Evolutionary conservation across 2,329 filamentous ascomycete genomes (phyloP).

Genomic region (Aspergillus oerlinghausenensis): DNA sequence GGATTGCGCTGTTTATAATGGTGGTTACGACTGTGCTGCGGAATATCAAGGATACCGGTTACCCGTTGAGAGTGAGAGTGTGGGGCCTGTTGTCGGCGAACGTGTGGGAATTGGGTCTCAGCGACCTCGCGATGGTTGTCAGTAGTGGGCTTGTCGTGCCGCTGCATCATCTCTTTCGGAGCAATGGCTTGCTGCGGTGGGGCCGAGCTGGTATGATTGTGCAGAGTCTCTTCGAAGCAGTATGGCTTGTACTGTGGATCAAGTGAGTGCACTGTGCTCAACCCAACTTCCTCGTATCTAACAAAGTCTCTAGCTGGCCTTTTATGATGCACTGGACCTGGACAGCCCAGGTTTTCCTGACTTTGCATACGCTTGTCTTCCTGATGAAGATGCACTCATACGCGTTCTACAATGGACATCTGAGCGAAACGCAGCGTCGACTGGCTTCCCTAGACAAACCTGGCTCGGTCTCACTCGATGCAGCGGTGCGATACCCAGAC

Average conservation of each 20-base stretch:
- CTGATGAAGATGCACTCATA: slow-evolving; percentile 99
- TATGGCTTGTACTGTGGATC: slow-evolving; percentile 81
- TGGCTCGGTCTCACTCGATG: slow-evolving; percentile 58
- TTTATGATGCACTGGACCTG: slow-evolving; percentile 88
- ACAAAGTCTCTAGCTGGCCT: slow-evolving; percentile 54
- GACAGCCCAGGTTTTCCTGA: slow-evolving; percentile 94
- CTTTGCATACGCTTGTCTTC: slow-evolving; percentile 82
- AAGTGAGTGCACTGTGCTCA: slow-evolving; percentile 39
- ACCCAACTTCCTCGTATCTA: slow-evolving; percentile 10
- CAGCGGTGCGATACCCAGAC: slow-evolving; percentile 71
- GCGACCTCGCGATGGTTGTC: slow-evolving; percentile 79
- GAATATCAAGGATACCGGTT: slow-evolving; percentile 90
- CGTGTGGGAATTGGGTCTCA: slow-evolving; percentile 77
- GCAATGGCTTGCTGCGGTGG: slow-evolving; percentile 63
- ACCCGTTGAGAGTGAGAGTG: slow-evolving; percentile 76
- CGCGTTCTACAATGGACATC: slow-evolving; percentile 94
- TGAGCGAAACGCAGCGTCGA: slow-evolving; percentile 79
- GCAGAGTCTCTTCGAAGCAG: slow-evolving; percentile 74
- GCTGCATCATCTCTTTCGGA: slow-evolving; percentile 65
- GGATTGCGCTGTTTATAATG: slow-evolving; percentile 96
- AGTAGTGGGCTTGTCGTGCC: slow-evolving; percentile 69
- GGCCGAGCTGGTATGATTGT: slow-evolving; percentile 69
- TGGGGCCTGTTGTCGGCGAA: slow-evolving; percentile 87
- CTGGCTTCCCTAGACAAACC: slow-evolving; percentile 76
- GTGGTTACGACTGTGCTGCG: slow-evolving; percentile 88